A percentile compares a stretch with the other conserved stretches of the same genome.
Conservation (phyloP, 2,329 filamentous ascomycete species). For the Verruconis gallopava region DNA sequence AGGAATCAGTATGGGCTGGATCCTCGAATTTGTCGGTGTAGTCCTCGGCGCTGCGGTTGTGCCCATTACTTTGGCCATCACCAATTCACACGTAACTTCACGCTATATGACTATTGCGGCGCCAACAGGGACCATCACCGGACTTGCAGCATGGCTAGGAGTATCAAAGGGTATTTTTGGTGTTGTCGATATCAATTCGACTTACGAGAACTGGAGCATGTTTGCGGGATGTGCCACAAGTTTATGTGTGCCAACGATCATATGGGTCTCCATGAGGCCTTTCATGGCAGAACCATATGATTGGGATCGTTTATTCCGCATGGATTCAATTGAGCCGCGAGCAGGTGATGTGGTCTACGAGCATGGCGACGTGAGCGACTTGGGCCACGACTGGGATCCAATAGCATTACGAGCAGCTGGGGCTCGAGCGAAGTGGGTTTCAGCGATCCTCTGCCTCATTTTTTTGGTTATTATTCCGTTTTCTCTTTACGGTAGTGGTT, state of each 20-base stretch:
- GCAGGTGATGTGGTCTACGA: slow-evolving; percentile 5
- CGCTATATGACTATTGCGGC: slow-evolving; percentile 5
- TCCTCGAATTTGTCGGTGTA: slow-evolving; percentile 7
- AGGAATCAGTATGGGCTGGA: slow-evolving; percentile 9
- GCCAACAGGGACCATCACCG: slow-evolving; percentile 5
- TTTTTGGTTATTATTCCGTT: slow-evolving; percentile 6
- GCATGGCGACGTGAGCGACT: neutral
- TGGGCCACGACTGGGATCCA: slow-evolving; percentile 2
- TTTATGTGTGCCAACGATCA: slow-evolving; percentile 3
- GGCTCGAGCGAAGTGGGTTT: neutral
- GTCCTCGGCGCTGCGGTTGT: slow-evolving; percentile 2
- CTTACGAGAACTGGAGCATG: slow-evolving; percentile 10
- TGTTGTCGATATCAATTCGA: slow-evolving; percentile 1
- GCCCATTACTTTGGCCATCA: slow-evolving; percentile 4
- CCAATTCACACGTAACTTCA: neutral
- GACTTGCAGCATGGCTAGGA: slow-evolving; percentile 7
- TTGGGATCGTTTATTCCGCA: slow-evolving; percentile 8
- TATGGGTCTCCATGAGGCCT: slow-evolving; percentile 7
- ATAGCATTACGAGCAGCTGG: neutral
- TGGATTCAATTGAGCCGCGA: slow-evolving; percentile 7
- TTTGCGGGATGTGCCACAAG: slow-evolving; percentile 7
- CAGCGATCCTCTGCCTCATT: neutral
- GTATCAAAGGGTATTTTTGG: slow-evolving; percentile 8
- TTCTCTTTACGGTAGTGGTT: slow-evolving; percentile 5
- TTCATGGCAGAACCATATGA: slow-evolving; percentile 4